These are phyloP conservation scores for Atractiella rhizophila DNA, from an alignment of 768 basidiomycete genomes.

Conservation along the genomic window DNA sequence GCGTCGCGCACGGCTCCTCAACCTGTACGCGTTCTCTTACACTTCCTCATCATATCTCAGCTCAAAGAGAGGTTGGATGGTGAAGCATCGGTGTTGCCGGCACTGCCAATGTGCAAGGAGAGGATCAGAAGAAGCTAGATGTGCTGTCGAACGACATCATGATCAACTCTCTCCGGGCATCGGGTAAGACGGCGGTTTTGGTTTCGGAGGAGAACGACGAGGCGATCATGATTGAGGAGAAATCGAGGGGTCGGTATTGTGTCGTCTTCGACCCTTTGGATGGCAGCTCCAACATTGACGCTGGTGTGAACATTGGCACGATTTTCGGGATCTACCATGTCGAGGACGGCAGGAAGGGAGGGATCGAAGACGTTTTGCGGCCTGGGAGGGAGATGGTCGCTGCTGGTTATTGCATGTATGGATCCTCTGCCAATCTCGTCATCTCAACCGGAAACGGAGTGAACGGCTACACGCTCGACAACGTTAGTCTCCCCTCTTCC, in stretches of 20 bases:
- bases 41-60: not conserved
- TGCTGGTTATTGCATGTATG: slow-evolving; percentile 31
- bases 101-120: slow-evolving; percentile 86
- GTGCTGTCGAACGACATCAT: slow-evolving; percentile 76
- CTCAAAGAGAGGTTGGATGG: not conserved
- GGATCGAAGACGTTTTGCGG: slow-evolving; percentile 61
- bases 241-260: slow-evolving; percentile 62
- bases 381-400: slow-evolving; percentile 94
- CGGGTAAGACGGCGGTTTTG: slow-evolving; percentile 88
- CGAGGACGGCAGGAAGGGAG: slow-evolving; percentile 56
- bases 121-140: slow-evolving; percentile 89
- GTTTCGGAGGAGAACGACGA: slow-evolving; percentile 64
- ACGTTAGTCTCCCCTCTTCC: slow-evolving; percentile 19
- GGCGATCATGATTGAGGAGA: slow-evolving; percentile 60
- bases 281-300: slow-evolving; percentile 89
- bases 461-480: slow-evolving; percentile 93
- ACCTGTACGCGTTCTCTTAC: slow-evolving; percentile 38
- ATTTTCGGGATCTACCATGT: slow-evolving; percentile 92
- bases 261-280: slow-evolving; percentile 97
- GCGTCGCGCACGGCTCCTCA: slow-evolving; percentile 84
- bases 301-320: slow-evolving; percentile 90
- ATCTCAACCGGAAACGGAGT: slow-evolving; percentile 85
- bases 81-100: slow-evolving; percentile 82
- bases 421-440: slow-evolving; percentile 88
- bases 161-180: slow-evolving; percentile 84